Conservation (phyloP, 1,284 basidiomycete species). For the Neotropicomus parvogracilis region DNA sequence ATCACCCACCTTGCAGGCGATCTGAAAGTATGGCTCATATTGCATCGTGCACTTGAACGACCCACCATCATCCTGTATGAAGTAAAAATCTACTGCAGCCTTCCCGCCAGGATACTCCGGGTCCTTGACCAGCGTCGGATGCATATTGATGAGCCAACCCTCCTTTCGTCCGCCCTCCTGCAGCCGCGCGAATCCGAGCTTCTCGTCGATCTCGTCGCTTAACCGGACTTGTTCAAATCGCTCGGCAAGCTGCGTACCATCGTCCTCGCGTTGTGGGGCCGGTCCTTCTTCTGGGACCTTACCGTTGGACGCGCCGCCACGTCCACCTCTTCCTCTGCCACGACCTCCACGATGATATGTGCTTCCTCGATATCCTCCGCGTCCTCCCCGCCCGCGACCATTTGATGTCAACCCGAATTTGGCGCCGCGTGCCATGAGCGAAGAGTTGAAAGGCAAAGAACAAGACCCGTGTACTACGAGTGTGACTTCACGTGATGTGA, state of each 20-base stretch:
- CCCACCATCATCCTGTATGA: constrained; percentile 94
- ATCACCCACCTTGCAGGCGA: constrained; percentile 78
- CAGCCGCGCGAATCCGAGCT: constrained; percentile 81
- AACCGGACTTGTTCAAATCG: constrained; percentile 75
- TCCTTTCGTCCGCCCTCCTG: constrained; percentile 72
- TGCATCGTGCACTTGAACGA: constrained; percentile 95
- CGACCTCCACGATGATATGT: constrained; percentile 38
- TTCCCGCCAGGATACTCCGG: constrained; percentile 76
- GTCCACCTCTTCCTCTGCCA: constrained; percentile 45
- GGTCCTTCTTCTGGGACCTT: constrained; percentile 43
- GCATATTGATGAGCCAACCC: constrained; percentile 99
- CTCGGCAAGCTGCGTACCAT: constrained; percentile 80
- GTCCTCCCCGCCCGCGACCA: constrained; percentile 40
- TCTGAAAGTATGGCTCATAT: constrained; percentile 94
- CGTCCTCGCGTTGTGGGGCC: constrained; percentile 73
- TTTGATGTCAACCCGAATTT: constrained; percentile 34
- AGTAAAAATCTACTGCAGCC: constrained; percentile 95
- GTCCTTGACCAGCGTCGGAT: constrained; percentile 90
- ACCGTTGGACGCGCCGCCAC: constrained; percentile 47
- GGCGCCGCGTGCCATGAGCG: constrained; percentile 34
- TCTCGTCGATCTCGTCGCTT: constrained; percentile 89
- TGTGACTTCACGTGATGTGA: constrained; percentile 26
- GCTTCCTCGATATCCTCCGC: constrained; percentile 44
- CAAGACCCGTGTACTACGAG: constrained; percentile 1
- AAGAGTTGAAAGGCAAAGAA: neutral